phyloP scores from a whole-genome alignment of 2,329 filamentous ascomycete species.

The Claviceps digitariae region DNA sequence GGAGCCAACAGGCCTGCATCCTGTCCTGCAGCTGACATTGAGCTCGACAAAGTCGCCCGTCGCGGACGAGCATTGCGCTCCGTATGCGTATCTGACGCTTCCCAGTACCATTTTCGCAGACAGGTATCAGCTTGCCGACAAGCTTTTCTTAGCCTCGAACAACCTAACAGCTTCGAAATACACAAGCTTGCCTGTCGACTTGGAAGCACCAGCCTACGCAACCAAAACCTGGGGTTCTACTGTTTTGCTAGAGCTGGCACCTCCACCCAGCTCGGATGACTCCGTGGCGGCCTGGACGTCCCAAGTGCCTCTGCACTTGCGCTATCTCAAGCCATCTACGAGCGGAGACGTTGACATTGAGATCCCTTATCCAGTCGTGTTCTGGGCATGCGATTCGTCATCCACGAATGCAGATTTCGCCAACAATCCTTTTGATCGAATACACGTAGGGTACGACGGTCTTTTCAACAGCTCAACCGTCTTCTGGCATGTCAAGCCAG shows the following conservation, averaged over 20 bases:
- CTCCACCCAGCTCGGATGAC: constrained; percentile 25
- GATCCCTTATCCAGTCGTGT: constrained; percentile 71
- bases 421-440: constrained; percentile 72
- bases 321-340: constrained; percentile 56
- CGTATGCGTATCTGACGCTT: constrained; percentile 72
- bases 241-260: constrained; percentile 59
- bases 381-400: constrained; percentile 74
- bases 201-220: constrained; percentile 80
- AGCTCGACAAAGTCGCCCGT: constrained; percentile 35
- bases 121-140: constrained; percentile 68
- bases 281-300: constrained; percentile 43
- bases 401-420: constrained; percentile 53
- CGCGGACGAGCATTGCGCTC: constrained; percentile 47
- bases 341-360: constrained; percentile 40
- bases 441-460: constrained; percentile 74
- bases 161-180: constrained; percentile 57
- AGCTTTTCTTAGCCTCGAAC: constrained; percentile 67
- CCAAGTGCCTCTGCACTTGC: constrained; percentile 70
- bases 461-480: constrained; percentile 63
- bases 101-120: constrained; percentile 75
- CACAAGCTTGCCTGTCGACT: constrained; percentile 64
- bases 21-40: constrained; percentile 58
- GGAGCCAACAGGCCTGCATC: constrained; percentile 70
- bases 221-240: constrained; percentile 66
- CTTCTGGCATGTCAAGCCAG: constrained; percentile 65